Evolutionary conservation across 2,329 filamentous ascomycete genomes (phyloP), one percentile per base, ranked within the genome.

Genomic region (Neonectria magnoliae): DNA sequence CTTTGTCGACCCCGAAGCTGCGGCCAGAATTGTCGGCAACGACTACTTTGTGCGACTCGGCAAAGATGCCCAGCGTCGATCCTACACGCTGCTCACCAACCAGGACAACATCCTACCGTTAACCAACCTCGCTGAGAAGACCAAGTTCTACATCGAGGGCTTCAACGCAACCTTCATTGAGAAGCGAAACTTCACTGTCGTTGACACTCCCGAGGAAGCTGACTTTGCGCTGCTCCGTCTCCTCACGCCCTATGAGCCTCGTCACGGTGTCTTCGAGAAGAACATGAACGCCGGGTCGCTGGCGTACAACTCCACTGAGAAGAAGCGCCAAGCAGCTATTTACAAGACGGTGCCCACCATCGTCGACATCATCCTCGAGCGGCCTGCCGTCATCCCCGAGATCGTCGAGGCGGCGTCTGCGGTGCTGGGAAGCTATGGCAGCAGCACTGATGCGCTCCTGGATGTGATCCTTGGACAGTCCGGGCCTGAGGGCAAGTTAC

Each of bases 1-100:
- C 0, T 85, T 83, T 64, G 80, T 85, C 11, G 81, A 86, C 64
- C 75, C 76, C 1, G 80, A 81, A 1, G 76, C 73, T 1, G 83
- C 82, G 0, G 76, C 73, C 1, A 72, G 75, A 2, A 69, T 81
- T 3, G 83, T 84, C 18, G 83, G 83, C 4, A 82, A 82, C 36
- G 71, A 77, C 10, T 80, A 82, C 62, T 85, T 84, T 64, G 68
- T 63, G 33, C 70, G 71, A 14, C 56, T 75, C 7, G 72, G 70
- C 16, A 64, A 66, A 14, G 70, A 76, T 36, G 73, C 73, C 0
- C 75, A 76, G 50, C 68, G 72, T 0, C 68, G 69, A 6, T 74
- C 75, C 2, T 73, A 72, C 18, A 77, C 75, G 1, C 69, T 77
- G 1, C 68, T 75, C 6, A 65, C 66, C 10, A 75, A 75, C 59